phyloP scores from a whole-genome alignment of 306 rosid species.

The Vigna nakashimae region DNA sequence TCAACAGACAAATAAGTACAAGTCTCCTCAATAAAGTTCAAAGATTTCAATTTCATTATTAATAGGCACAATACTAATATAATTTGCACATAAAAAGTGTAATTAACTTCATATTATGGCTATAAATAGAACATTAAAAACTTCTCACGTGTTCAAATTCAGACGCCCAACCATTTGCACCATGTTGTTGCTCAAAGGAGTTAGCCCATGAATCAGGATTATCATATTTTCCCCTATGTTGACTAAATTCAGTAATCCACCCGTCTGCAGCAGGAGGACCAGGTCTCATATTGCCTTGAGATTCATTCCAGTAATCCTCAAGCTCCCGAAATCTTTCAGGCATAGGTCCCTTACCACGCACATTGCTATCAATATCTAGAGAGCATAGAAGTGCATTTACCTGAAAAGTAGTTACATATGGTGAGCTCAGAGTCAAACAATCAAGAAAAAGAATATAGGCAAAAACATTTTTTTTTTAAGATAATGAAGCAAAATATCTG shows the following conservation, averaged over 20 bases:
- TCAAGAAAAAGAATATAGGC: constrained; percentile 37
- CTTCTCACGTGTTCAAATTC: constrained; percentile 87
- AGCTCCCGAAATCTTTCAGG: constrained; percentile 80
- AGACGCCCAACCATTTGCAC: constrained; percentile 92
- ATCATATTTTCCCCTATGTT: constrained; percentile 62
- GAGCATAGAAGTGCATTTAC: constrained; percentile 91
- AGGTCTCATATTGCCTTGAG: constrained; percentile 75
- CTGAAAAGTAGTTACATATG: constrained; percentile 55
- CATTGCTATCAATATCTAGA: constrained; percentile 77
- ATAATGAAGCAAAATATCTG: neutral
- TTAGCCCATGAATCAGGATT: constrained; percentile 84
- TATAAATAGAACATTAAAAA: constrained; percentile 20
- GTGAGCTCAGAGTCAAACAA: constrained; percentile 40
- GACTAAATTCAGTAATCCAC: constrained; percentile 85
- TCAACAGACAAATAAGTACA: constrained; percentile 22
- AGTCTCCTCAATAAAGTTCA: constrained; percentile 29
- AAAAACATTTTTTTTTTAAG: constrained; percentile 19
- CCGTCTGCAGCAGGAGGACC: constrained; percentile 68
- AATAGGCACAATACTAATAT: constrained; percentile 5
- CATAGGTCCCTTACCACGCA: constrained; percentile 60
- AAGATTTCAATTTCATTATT: constrained; percentile 29
- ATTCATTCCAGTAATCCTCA: constrained; percentile 92
- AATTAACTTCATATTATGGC: constrained; percentile 24
- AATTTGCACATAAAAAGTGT: constrained; percentile 12
- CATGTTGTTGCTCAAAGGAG: constrained; percentile 87